A percentile compares a stretch with the other conserved stretches of the same genome.
phyloP scores from a whole-genome alignment of 140 eudicot species.

The Ambrosia hybrid region DNA sequence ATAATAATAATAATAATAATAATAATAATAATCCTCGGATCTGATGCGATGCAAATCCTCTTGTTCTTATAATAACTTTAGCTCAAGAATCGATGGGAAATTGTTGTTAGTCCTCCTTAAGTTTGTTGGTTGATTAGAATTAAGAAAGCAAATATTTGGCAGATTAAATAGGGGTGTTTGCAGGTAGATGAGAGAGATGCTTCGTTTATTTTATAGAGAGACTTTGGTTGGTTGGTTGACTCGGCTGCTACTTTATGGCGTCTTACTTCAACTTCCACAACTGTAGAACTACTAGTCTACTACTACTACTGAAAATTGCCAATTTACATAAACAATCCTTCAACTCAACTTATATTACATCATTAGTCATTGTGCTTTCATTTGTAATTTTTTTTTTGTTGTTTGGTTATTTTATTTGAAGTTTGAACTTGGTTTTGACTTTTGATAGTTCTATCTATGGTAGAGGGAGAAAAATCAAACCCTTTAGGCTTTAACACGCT shows the following conservation, averaged over 20 bases:
- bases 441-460: too few species aligned
- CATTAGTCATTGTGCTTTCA: neutral
- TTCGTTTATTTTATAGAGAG: constrained; percentile 9
- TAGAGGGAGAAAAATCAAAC: too few species aligned
- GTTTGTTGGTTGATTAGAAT: neutral
- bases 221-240: constrained; percentile 30
- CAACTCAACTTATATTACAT: neutral
- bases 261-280: neutral
- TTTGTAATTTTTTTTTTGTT: neutral
- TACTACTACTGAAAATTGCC: neutral
- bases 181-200: constrained; percentile 21
- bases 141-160: neutral
- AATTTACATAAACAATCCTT: constrained; percentile 12
- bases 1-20: neutral
- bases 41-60: constrained; percentile 38
- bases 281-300: neutral
- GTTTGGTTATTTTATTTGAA: too few species aligned
- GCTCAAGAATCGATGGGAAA: constrained; percentile 26
- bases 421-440: too few species aligned
- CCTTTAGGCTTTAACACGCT: too few species aligned
- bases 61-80: neutral
- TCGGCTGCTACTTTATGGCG: neutral
- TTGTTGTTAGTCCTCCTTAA: neutral
- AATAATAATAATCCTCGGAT: constrained; percentile 33
- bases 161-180: constrained; percentile 12